Evolutionary conservation across 208 protist genomes (phyloP), one percentile per base, ranked within the genome.

Genomic region (Leishmania turanica): DNA sequence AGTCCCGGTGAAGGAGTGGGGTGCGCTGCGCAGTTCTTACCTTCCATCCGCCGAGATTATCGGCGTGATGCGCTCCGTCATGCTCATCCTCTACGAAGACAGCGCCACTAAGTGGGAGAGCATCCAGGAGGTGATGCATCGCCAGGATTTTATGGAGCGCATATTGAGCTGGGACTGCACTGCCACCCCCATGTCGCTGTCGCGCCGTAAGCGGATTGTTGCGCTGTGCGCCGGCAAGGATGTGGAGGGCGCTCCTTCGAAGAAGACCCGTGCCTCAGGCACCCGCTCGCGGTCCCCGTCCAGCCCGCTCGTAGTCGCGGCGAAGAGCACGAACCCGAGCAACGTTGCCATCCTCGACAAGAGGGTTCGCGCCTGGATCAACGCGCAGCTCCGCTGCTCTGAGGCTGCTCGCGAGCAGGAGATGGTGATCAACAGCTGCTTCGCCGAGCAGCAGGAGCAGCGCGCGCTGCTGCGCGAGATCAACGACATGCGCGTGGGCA

Each of bases 21-120:
- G 88, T 56, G 86, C 87, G 58, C 73, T 93, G 77, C 90, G 92
- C 75, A 80, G 82, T 24, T 75, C 79, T 0, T 80, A 69, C 64
- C 83, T 83, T 40, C 80, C 87, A 19, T 53, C 82, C 49, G 75
- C 82, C 31, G 81, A 83, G 13, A 51, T 92, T n/a, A 5, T 85
- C 3, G 75, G 85, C 42, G 64, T 94, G 68, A 31, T 89, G 56
- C 89, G 88, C 34, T 85, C 91, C 3, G 68, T 96, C 42, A 91
- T 96, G 91, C 76, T 96, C 62, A 84, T 93, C 47, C 83, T 96
- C 11, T 84, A 90, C 84, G 91, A 96, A 87, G 92, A 96, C 79
- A 83, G 76, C 70, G 83, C 81, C 40, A 84, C 54, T 24, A 51
- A 27, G 5, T 93, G 88, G 92, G 89, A 93, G 54, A 81, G 77